These are phyloP conservation scores for Epichloe aotearoae DNA, from an alignment of 2,329 filamentous ascomycete genomes.

Conservation along the genomic window DNA sequence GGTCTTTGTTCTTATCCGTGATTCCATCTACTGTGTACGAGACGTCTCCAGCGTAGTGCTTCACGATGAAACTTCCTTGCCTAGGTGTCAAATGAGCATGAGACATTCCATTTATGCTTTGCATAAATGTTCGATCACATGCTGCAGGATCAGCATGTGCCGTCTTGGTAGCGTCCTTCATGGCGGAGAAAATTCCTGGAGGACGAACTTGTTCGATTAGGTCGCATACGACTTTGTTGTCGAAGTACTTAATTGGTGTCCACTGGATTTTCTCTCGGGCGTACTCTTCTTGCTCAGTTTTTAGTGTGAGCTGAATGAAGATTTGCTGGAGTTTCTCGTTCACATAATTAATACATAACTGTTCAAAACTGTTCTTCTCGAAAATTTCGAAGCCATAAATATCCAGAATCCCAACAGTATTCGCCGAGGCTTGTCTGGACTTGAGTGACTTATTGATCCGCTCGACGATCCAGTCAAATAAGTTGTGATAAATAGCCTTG, in stretches of 20 bases:
- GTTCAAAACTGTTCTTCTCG: constrained; percentile 97
- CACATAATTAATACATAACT: constrained; percentile 98
- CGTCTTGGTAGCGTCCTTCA: constrained; percentile 98
- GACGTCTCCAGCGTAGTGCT: constrained; percentile 97
- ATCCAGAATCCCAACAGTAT: constrained; percentile 92
- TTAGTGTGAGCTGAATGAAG: constrained; percentile 93
- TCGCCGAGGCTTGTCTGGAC: constrained; percentile 59
- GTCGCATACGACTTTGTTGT: constrained; percentile 98
- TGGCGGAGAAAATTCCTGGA: constrained; percentile 81
- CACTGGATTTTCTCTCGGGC: constrained; percentile 91
- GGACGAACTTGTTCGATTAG: constrained; percentile 87
- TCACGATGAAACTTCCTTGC: constrained; percentile 94
- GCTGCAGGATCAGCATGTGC: constrained; percentile 90
- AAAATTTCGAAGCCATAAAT: constrained; percentile 99
- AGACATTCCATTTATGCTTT: constrained; percentile 77
- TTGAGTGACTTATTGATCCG: constrained; percentile 81
- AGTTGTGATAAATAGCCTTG: constrained; percentile 93
- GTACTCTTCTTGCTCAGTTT: constrained; percentile 96
- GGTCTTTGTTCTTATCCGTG: constrained; percentile 99
- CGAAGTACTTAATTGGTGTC: constrained; percentile 98
- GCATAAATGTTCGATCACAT: constrained; percentile 91
- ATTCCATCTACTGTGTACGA: constrained; percentile 90
- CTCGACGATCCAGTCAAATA: constrained; percentile 97
- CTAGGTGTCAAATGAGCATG: constrained; percentile 85
- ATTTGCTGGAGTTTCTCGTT: constrained; percentile 99